Evolutionary conservation across 2,329 filamentous ascomycete genomes (phyloP).

Genomic region (Pseudocercospora eumusae): DNA sequence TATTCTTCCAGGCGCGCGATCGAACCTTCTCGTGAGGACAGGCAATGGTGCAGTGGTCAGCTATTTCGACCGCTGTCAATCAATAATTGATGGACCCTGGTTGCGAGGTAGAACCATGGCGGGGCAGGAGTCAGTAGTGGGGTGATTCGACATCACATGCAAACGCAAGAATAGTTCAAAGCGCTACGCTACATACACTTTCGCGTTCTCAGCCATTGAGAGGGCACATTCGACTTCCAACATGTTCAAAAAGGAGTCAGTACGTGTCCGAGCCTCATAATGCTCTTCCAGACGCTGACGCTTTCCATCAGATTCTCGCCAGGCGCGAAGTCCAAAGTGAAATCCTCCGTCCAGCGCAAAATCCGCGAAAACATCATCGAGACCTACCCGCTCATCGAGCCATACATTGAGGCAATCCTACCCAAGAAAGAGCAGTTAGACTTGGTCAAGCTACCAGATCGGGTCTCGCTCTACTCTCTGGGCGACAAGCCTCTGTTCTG

Average conservation of each 20-base stretch:
- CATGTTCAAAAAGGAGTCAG: conserved; percentile 95
- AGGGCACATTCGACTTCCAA: background rate
- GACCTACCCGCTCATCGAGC: conserved; percentile 81
- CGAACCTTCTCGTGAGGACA: background rate
- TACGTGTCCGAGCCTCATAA: conserved; percentile 23
- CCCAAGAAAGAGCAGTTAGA: conserved; percentile 92
- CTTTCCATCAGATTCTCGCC: conserved; percentile 63
- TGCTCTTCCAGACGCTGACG: conserved; percentile 42
- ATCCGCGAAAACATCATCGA: conserved; percentile 80
- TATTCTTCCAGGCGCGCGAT: background rate
- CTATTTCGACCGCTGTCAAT: background rate
- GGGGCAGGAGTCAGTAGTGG: conserved; percentile 5
- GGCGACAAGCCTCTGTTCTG: conserved; percentile 81
- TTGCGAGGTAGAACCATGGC: background rate
- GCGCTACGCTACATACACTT: background rate
- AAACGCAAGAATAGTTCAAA: background rate
- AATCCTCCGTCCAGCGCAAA: conserved; percentile 87
- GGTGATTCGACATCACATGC: background rate
- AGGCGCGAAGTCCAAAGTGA: conserved; percentile 90
- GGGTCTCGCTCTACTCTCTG: conserved; percentile 83
- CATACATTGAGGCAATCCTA: conserved; percentile 88
- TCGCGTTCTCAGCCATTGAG: background rate
- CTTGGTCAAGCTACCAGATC: conserved; percentile 90
- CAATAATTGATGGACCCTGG: background rate
- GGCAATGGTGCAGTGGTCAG: background rate